Conservation (phyloP, 768 basidiomycete species). For the Dioszegia crocea region DNA sequence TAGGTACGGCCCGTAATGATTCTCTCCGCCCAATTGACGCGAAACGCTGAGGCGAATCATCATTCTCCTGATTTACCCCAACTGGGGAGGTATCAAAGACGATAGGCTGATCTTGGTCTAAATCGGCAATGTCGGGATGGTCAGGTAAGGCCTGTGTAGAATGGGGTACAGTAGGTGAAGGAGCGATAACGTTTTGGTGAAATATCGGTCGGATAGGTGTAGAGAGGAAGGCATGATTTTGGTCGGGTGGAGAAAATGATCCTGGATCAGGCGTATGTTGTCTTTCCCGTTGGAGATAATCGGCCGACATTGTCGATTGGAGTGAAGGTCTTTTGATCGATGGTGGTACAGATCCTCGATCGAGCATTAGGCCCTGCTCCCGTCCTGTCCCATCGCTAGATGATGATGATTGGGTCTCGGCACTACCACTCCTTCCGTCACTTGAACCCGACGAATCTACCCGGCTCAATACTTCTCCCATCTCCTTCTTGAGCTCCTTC, state of each 20-base stretch:
- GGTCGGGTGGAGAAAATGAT: constrained; percentile 16
- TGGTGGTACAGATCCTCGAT: neutral
- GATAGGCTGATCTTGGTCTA: constrained; percentile 1
- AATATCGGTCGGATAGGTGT: constrained; percentile 20
- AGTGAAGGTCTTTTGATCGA: neutral
- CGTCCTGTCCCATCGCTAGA: neutral
- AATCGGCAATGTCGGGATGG: neutral
- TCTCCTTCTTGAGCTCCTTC: constrained; percentile 39
- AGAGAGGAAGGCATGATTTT: neutral
- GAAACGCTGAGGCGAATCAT: constrained; percentile 20
- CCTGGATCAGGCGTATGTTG: constrained; percentile 39
- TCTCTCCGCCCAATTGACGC: constrained; percentile 32
- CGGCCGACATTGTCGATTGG: constrained; percentile 22
- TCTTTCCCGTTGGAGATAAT: constrained; percentile 25
- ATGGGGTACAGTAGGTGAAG: constrained; percentile 25
- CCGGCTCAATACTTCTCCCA: constrained; percentile 17
- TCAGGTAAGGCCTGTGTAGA: neutral
- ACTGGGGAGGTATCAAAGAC: neutral
- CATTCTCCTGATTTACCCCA: neutral
- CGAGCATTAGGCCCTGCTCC: constrained; percentile 6
- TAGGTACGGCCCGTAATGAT: constrained; percentile 21
- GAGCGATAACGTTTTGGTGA: constrained; percentile 33
- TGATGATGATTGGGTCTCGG: neutral
- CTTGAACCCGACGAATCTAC: constrained; percentile 6
- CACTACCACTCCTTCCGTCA: constrained; percentile 9